Evolutionary conservation across 148 eudicot genomes (phyloP).

Genomic region (Silene conica): DNA sequence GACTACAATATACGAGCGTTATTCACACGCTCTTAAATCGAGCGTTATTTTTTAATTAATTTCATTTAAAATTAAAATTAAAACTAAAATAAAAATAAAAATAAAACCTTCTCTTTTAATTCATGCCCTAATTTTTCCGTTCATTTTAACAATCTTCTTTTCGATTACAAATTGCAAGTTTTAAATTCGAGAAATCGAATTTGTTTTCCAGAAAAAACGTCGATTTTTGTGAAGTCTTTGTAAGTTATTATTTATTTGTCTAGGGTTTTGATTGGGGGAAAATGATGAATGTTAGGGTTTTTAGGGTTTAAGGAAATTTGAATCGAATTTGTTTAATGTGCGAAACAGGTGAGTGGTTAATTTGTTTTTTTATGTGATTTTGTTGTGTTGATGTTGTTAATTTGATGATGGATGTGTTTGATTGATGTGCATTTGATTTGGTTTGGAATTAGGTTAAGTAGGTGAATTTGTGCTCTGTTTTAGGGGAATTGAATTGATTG

Average conservation of each 20-base stretch:
- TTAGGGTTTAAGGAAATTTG: conserved; percentile 38
- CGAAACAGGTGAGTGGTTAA: conserved; percentile 21
- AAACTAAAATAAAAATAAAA: too few relatives aligned
- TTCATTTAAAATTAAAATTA: too few relatives aligned
- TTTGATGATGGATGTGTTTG: conserved; percentile 11
- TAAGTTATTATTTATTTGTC: background rate
- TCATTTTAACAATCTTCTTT: background rate
- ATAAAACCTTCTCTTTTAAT: too few relatives aligned
- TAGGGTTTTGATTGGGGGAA: background rate
- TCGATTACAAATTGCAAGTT: background rate
- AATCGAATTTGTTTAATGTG: conserved; percentile 21
- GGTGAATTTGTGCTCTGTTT: conserved; percentile 28
- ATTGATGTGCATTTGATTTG: conserved; percentile 13
- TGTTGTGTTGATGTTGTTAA: conserved; percentile 5
- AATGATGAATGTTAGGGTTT: conserved; percentile 6
- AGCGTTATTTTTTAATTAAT: background rate
- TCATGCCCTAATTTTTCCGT: background rate
- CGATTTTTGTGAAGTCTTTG: background rate
- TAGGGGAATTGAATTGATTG: conserved; percentile 21
- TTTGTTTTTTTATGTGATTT: background rate
- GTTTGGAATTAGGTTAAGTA: conserved; percentile 8
- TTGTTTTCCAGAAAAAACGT: background rate
- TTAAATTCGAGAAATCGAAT: too few relatives aligned
- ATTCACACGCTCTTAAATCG: background rate
- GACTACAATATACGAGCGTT: background rate